Evolutionary conservation across 2,329 filamentous ascomycete genomes (phyloP).

Genomic region (Leptodontidium sp.): DNA sequence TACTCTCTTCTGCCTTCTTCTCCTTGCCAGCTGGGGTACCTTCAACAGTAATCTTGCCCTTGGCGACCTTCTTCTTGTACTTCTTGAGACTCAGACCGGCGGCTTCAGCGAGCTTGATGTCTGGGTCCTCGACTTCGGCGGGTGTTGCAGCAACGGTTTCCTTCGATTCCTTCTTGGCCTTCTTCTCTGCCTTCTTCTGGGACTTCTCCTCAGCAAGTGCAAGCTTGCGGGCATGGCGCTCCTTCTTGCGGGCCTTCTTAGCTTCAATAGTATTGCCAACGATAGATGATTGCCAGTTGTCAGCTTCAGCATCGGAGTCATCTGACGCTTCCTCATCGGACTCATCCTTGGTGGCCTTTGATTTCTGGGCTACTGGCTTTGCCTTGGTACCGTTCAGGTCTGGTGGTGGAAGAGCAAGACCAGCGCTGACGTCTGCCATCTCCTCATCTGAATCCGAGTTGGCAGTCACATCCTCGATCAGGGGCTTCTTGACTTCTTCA

Average conservation of each 20-base stretch:
- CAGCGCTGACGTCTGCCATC: constrained; percentile 42
- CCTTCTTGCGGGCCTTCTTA: constrained; percentile 41
- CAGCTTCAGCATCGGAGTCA: constrained; percentile 24
- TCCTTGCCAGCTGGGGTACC: constrained; percentile 72
- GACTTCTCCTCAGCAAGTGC: constrained; percentile 49
- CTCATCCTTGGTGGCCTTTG: constrained; percentile 22
- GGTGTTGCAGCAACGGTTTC: constrained; percentile 44
- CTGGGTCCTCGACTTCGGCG: constrained; percentile 51
- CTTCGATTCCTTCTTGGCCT: constrained; percentile 45
- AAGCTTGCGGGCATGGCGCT: constrained; percentile 43
- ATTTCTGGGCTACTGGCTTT: constrained; percentile 32
- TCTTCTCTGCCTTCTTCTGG: constrained; percentile 49
- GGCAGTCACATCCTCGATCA: constrained; percentile 46
- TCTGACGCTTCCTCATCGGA: constrained; percentile 27
- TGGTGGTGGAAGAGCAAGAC: constrained; percentile 33
- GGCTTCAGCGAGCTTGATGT: constrained; percentile 63
- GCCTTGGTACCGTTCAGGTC: constrained; percentile 38
- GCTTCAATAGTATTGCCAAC: constrained; percentile 42
- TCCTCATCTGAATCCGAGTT: constrained; percentile 39
- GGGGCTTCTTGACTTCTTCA: constrained; percentile 40
- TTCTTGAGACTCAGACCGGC: constrained; percentile 77
- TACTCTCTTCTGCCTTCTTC: constrained; percentile 58
- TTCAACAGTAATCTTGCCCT: constrained; percentile 70
- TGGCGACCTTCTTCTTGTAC: constrained; percentile 81
- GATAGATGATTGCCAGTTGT: constrained; percentile 35